Conservation (phyloP, 306 rosid species). For the Bauhinia variegata region DNA sequence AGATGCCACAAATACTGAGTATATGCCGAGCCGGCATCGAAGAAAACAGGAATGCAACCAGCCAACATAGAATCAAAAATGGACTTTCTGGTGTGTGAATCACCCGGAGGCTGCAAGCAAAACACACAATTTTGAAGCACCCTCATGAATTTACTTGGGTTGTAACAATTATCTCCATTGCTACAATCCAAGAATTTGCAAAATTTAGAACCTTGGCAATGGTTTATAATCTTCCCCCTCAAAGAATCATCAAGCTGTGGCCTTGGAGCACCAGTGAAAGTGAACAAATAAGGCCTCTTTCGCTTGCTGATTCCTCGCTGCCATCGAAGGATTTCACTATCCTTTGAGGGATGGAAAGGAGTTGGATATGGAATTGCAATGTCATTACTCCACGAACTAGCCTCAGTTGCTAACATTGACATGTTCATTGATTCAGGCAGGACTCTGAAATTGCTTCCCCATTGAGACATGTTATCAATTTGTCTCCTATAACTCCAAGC, state of each 20-base stretch:
- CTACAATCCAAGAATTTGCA: slow-evolving; percentile 74
- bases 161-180: slow-evolving; percentile 58
- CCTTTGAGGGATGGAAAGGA: slow-evolving; percentile 63
- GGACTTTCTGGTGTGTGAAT: slow-evolving; percentile 88
- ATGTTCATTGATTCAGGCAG: slow-evolving; percentile 74
- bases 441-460: slow-evolving; percentile 87
- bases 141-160: slow-evolving; percentile 59
- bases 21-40: slow-evolving; percentile 86
- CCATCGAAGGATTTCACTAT: slow-evolving; percentile 52
- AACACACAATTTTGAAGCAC: slow-evolving; percentile 65
- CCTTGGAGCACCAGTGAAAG: slow-evolving; percentile 85
- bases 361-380: slow-evolving; percentile 87
- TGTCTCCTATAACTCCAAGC: slow-evolving; percentile 93
- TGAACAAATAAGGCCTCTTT: slow-evolving; percentile 54
- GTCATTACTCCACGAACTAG: slow-evolving; percentile 88
- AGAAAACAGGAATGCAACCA: slow-evolving; percentile 90
- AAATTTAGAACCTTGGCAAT: slow-evolving; percentile 50
- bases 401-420: slow-evolving; percentile 87
- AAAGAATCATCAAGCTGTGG: slow-evolving; percentile 60
- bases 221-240: slow-evolving; percentile 67
- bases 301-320: slow-evolving; percentile 50
- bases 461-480: slow-evolving; percentile 51
- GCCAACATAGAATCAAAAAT: slow-evolving; percentile 82
- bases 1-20: slow-evolving; percentile 81
- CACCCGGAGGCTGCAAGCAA: slow-evolving; percentile 89